Evolutionary conservation across 139 green algal species (phyloP).

Genomic region (Desmodesmus armatus): DNA sequence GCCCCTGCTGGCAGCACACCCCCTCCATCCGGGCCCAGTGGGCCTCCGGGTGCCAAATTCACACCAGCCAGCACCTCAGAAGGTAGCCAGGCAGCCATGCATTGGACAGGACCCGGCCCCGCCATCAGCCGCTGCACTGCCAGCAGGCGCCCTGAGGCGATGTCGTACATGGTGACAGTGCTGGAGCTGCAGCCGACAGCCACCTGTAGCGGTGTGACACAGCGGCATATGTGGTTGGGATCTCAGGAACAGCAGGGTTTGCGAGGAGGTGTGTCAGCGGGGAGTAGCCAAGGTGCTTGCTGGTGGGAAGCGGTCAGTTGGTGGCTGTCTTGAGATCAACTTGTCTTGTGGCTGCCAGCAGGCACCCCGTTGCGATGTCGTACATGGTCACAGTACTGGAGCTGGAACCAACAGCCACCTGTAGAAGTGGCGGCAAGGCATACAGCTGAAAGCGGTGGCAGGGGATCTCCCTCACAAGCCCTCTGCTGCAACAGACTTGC

Average conservation of each 20-base stretch:
- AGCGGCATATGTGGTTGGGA: not conserved
- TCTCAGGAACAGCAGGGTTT: too few species aligned
- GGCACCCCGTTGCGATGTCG: slow-evolving; percentile 12
- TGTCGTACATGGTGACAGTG: slow-evolving; percentile 23
- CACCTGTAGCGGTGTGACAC: not conserved
- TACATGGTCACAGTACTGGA: slow-evolving; percentile 18
- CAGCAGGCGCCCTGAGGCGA: slow-evolving; percentile 24
- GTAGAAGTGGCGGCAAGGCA: not conserved
- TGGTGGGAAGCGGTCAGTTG: too few species aligned
- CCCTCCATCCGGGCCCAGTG: slow-evolving; percentile 25
- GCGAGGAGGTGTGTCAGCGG: too few species aligned
- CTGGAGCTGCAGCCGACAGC: slow-evolving; percentile 17
- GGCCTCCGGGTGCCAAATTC: not conserved
- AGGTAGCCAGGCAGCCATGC: slow-evolving; percentile 12
- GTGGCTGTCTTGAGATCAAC: too few species aligned
- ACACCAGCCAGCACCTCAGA: not conserved
- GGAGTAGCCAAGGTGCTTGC: too few species aligned
- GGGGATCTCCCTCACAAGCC: too few species aligned
- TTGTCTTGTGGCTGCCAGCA: too few species aligned
- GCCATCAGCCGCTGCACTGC: slow-evolving; percentile 36
- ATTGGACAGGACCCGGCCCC: slow-evolving; percentile 11
- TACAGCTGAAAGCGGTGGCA: too few species aligned
- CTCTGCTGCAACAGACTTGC: too few species aligned
- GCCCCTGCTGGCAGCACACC: slow-evolving; percentile 25
- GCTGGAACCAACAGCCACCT: slow-evolving; percentile 29